Conservation (phyloP, 1,284 basidiomycete genomes). For the Rhodotorula mucilaginosa region DNA sequence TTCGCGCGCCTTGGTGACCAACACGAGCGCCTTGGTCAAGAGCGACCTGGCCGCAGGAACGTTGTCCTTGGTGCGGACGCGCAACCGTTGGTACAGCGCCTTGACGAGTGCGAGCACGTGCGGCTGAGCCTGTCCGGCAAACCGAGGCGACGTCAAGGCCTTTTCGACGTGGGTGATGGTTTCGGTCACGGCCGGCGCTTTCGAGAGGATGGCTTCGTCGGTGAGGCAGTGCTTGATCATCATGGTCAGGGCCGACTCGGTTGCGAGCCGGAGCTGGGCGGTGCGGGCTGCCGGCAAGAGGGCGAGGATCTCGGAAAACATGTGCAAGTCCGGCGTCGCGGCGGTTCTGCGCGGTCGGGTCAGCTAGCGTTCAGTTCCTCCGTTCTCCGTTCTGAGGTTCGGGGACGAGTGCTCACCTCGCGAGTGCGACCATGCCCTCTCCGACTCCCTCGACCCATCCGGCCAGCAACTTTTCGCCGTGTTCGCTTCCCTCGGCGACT, state of each 20-base stretch:
- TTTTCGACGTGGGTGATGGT: slow-evolving; percentile 64
- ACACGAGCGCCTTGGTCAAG: slow-evolving; percentile 68
- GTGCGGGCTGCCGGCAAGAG: slow-evolving; percentile 28
- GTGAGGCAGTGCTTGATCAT: slow-evolving; percentile 68
- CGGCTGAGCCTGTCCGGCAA: slow-evolving; percentile 70
- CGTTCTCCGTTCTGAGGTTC: no score
- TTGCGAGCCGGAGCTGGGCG: slow-evolving; percentile 59
- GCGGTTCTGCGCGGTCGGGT: slow-evolving; percentile 17
- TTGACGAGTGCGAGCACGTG: slow-evolving; percentile 44
- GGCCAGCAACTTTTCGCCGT: slow-evolving; percentile 55
- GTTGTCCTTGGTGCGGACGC: slow-evolving; percentile 33
- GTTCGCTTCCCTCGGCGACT: slow-evolving; percentile 53
- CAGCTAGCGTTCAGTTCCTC: not conserved
- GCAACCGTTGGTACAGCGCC: slow-evolving; percentile 52
- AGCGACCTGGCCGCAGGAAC: slow-evolving; percentile 67
- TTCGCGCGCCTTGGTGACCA: slow-evolving; percentile 71
- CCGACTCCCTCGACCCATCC: slow-evolving; percentile 74
- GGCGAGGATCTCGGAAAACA: slow-evolving; percentile 30
- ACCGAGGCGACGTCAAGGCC: slow-evolving; percentile 66
- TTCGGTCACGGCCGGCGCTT: not conserved
- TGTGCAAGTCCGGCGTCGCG: slow-evolving; percentile 6
- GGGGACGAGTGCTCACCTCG: slow-evolving; percentile 42
- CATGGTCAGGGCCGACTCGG: slow-evolving; percentile 61
- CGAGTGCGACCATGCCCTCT: slow-evolving; percentile 63
- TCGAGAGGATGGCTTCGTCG: slow-evolving; percentile 56